Evolutionary conservation across 2,329 filamentous ascomycete species (phyloP), one percentile per base, ranked within the genome.

Genomic region (Alternaria sp.): DNA sequence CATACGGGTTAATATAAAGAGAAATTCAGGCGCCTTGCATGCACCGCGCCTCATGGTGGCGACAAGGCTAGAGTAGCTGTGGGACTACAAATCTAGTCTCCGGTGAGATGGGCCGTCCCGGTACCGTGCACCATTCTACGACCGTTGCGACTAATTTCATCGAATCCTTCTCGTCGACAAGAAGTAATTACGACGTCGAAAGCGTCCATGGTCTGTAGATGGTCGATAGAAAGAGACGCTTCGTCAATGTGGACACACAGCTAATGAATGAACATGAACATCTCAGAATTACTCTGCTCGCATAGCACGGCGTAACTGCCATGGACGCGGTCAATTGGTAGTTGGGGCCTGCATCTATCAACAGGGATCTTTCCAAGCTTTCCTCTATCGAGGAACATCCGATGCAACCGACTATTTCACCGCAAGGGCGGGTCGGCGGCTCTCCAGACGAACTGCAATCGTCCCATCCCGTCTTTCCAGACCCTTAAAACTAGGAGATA

Each of bases 1-100:
- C 43, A 32, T 43, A 28, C 26, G 34, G 46, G 28, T 34, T 41
- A 42, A 51, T 59, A 59, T 59, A 59, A 56, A 26, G 46, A 39
- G 20, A 34, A 32, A 36, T 20, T 28, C 32, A 39, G 24, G 54
- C 20, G 46, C 39, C 44, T 18, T 51, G 39, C 30, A 39, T 20
- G 44, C 38, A 16, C 48, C 22, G 30, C 26, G 24, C 39, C 18
- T 30, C 26, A 39, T 34, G n/a, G 52, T 46, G 52, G 51, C 57
- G 38, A 46, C n/a, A 34, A 18, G 5, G 9, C 52, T 56, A 47
- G 41, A 20, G 34, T 44, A 36, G 39, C 12, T 32, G 18, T 46
- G 46, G 44, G 18, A 46, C 34, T 18, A 32, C 4, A 47, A 24
- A 34, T 42, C 32, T 56, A 59, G 57, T 51, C 30, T 56, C 52